phyloP scores from a whole-genome alignment of 108 stramenopile species.

The Skeletonema marinoi region DNA sequence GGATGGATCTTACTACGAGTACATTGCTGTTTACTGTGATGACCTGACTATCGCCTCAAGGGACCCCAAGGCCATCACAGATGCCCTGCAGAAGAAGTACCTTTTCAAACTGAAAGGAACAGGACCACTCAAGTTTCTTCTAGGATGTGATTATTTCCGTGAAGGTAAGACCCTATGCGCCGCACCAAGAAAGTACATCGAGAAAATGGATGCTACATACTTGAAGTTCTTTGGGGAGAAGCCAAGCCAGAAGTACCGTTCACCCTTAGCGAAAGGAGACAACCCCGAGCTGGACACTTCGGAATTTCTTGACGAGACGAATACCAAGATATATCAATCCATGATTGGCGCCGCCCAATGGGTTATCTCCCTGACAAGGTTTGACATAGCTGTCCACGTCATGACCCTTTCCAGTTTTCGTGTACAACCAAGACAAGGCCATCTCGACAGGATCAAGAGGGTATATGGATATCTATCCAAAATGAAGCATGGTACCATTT shows the following conservation, averaged over 20 bases:
- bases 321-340: not conserved
- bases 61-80: not conserved
- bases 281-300: slow-evolving; percentile 8
- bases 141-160: slow-evolving; percentile 32
- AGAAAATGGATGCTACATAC: slow-evolving; percentile 10
- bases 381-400: slow-evolving; percentile 35
- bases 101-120: not conserved
- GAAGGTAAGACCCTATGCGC: slow-evolving; percentile 17
- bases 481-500: slow-evolving; percentile 6
- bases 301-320: not conserved
- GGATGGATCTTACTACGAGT: not conserved
- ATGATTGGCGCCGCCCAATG: slow-evolving; percentile 2
- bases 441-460: slow-evolving; percentile 23
- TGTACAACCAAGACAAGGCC: slow-evolving; percentile 33
- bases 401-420: slow-evolving; percentile 30
- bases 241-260: not conserved
- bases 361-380: not conserved
- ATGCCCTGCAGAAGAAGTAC: no score
- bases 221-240: slow-evolving; percentile 21
- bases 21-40: slow-evolving; percentile 8
- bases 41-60: slow-evolving; percentile 9
- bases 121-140: slow-evolving; percentile 27
- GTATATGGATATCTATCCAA: slow-evolving; percentile 35
- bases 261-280: not conserved
- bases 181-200: slow-evolving; percentile 30